Evolutionary conservation across 1,139 yeast genomes (phyloP).

Genomic region (Eremothecium gossypii): DNA sequence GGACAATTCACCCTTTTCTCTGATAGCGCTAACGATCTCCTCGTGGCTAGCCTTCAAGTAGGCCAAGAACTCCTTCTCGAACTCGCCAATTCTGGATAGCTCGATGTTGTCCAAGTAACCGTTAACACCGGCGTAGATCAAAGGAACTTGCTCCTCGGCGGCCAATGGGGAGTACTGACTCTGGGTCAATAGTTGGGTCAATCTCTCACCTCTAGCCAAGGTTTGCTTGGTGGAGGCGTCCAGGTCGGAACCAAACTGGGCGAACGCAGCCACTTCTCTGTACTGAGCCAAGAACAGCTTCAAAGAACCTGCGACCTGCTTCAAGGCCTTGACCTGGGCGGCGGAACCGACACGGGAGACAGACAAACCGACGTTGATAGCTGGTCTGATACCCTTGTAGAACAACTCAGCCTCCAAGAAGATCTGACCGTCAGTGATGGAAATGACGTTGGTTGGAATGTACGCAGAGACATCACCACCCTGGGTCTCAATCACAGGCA

Average conservation of each 20-base stretch:
- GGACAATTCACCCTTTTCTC: constrained; percentile 83
- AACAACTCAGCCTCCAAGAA: constrained; percentile 99
- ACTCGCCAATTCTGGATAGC: constrained; percentile 79
- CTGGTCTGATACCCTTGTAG: constrained; percentile 99
- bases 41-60: constrained; percentile 85
- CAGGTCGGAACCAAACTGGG: constrained; percentile 99
- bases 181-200: constrained; percentile 97
- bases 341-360: constrained; percentile 99
- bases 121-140: constrained; percentile 98
- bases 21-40: constrained; percentile 75
- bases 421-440: constrained; percentile 96
- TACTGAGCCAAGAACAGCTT: constrained; percentile 99
- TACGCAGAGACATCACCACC: constrained; percentile 99
- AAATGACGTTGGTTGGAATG: constrained; percentile 94
- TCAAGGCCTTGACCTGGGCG: constrained; percentile 99
- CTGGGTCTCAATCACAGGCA: constrained; percentile 95
- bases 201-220: constrained; percentile 99
- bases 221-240: constrained; percentile 99
- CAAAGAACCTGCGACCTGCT: constrained; percentile 99
- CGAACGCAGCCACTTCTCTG: constrained; percentile 99
- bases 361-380: constrained; percentile 98
- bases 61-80: constrained; percentile 87
- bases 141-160: constrained; percentile 98
- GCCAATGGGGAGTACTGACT: constrained; percentile 94
- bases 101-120: constrained; percentile 93